A percentile compares a stretch with the other conserved stretches of the same genome.
phyloP scores from a whole-genome alignment of 2,329 filamentous ascomycete species.

The Diaporthe ilicicola region DNA sequence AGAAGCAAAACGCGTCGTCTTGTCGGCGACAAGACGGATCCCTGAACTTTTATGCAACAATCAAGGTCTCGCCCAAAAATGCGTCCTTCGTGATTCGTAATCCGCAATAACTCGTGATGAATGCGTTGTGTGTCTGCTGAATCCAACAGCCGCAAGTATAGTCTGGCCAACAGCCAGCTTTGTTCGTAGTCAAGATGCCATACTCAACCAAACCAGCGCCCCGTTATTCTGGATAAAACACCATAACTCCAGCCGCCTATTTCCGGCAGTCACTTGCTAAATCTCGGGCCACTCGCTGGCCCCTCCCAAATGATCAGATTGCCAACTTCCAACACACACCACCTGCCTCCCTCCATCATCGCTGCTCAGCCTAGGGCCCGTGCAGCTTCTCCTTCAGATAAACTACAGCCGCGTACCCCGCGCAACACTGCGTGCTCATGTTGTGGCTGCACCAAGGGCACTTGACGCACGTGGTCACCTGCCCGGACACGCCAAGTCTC shows the following conservation, averaged over 20 bases:
- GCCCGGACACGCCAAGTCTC: constrained; percentile 60
- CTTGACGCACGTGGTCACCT: constrained; percentile 68
- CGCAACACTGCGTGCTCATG: constrained; percentile 75
- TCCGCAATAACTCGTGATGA: constrained; percentile 1
- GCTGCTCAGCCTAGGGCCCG: constrained; percentile 23
- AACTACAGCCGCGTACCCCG: constrained; percentile 73
- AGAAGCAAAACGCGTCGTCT: constrained; percentile 6
- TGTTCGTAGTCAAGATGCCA: background rate
- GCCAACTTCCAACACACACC: background rate
- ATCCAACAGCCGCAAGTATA: background rate
- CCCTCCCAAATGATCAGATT: background rate
- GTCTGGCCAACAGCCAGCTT: background rate
- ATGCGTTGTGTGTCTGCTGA: background rate
- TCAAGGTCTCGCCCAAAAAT: background rate
- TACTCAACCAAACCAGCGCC: background rate
- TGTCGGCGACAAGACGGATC: background rate
- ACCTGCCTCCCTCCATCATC: constrained; percentile 26
- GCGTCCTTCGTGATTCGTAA: constrained; percentile 15
- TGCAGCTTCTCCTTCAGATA: constrained; percentile 72
- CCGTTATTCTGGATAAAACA: background rate
- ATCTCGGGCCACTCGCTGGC: background rate
- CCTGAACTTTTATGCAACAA: background rate
- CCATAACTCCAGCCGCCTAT: background rate
- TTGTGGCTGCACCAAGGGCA: constrained; percentile 78
- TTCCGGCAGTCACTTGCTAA: background rate